A percentile compares a stretch with the other conserved stretches of the same genome.
Evolutionary conservation across 148 eudicot genomes (phyloP).

Genomic region (Fagopyrum esculentum): DNA sequence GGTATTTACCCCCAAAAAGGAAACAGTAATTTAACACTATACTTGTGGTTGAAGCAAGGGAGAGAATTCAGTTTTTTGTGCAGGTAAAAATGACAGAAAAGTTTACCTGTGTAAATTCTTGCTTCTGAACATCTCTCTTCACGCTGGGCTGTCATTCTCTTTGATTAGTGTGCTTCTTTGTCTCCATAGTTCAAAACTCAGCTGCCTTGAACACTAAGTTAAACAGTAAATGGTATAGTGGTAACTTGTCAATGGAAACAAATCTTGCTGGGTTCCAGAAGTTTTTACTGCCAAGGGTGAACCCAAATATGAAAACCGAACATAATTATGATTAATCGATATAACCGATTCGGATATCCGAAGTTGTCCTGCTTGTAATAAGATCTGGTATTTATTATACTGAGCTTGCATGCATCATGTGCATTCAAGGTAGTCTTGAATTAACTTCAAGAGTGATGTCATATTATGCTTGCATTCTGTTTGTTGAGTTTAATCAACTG

Average conservation of each 20-base stretch:
- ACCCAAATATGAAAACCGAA: not conserved
- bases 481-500: not conserved
- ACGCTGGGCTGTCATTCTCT: not conserved
- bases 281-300: not conserved
- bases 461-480: not conserved
- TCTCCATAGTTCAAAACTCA: not conserved
- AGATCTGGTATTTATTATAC: not conserved
- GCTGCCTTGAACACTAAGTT: not conserved
- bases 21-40: not conserved
- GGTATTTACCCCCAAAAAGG: not conserved
- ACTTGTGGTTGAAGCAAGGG: constrained; percentile 4
- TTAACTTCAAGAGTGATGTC: not conserved
- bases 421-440: not conserved
- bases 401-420: not conserved
- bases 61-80: not conserved
- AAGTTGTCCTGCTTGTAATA: too few relatives aligned
- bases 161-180: not conserved
- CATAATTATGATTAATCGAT: too few relatives aligned
- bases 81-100: constrained; percentile 1
- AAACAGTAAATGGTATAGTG: not conserved
- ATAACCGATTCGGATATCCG: too few relatives aligned
- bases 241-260: constrained; percentile 1
- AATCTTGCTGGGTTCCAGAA: not conserved
- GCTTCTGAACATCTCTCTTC: not conserved
- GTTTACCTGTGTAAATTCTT: not conserved